phyloP scores from a whole-genome alignment of 495 filamentous ascomycete species.

The Viridothelium virens region DNA sequence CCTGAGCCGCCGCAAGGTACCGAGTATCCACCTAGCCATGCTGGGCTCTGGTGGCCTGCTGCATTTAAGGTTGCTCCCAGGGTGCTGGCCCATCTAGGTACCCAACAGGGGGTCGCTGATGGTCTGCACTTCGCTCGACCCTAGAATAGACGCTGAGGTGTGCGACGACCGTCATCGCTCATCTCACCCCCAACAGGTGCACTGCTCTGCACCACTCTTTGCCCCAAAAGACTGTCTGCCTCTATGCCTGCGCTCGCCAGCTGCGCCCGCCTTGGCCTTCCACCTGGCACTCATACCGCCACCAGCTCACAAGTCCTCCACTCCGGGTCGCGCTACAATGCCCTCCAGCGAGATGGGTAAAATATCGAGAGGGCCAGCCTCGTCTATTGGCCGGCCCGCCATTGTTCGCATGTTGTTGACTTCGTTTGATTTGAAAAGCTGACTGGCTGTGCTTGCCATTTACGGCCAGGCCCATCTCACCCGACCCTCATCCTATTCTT shows the following conservation, averaged over 20 bases:
- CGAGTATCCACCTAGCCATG: background rate
- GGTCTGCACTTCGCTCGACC: background rate
- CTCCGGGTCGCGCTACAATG: background rate
- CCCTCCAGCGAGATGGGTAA: background rate
- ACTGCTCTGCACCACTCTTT: background rate
- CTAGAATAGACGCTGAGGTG: conserved; percentile 12
- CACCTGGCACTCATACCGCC: background rate
- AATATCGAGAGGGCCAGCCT: background rate
- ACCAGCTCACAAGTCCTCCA: background rate
- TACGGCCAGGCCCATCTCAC: conserved; percentile 1
- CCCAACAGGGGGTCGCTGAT: background rate
- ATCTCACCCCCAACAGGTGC: conserved; percentile 10
- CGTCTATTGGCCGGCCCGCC: background rate
- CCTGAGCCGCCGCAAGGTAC: background rate
- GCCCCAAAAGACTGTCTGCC: background rate
- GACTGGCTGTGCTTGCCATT: background rate
- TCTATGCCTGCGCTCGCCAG: conserved; percentile 7
- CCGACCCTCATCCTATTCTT: conserved; percentile 2
- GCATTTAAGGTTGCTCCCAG: conserved; percentile 12
- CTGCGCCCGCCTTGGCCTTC: conserved; percentile 2
- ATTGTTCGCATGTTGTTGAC: background rate
- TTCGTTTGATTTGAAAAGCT: background rate
- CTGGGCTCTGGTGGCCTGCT: background rate
- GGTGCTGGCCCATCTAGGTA: background rate
- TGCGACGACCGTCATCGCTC: conserved; percentile 2